These are phyloP conservation scores for Botrytis galanthina DNA, from an alignment of 2,329 filamentous ascomycete species.

Conservation along the genomic window DNA sequence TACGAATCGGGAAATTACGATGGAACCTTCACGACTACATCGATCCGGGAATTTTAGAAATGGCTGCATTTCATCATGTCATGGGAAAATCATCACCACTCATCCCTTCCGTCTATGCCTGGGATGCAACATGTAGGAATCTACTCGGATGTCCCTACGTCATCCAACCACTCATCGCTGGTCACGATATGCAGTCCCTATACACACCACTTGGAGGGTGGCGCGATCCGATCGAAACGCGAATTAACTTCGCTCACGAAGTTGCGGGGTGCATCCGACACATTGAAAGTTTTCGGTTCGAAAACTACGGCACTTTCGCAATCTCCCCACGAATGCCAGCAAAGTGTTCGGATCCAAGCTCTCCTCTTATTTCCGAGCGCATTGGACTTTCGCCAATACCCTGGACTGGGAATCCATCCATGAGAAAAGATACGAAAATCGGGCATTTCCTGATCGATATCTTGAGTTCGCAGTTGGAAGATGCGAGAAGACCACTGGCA, in stretches of 20 bases:
- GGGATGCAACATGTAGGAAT: background rate
- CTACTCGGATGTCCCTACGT: background rate
- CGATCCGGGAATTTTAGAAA: background rate
- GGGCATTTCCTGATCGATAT: background rate
- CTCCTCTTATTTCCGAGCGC: background rate
- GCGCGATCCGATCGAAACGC: background rate
- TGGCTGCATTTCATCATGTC: background rate
- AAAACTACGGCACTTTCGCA: background rate
- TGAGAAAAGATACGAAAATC: background rate
- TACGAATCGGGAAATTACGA: background rate
- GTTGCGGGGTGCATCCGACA: background rate
- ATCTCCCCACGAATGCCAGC: background rate
- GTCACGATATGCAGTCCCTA: background rate
- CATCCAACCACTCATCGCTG: background rate
- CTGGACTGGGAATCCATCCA: background rate
- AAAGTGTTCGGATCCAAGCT: background rate
- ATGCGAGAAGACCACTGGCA: background rate
- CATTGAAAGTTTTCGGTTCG: background rate
- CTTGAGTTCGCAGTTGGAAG: background rate
- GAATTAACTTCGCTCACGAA: background rate
- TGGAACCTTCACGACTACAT: background rate
- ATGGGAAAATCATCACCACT: background rate
- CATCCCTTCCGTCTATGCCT: background rate
- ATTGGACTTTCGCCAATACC: background rate
- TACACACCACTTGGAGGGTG: background rate